Evolutionary conservation across 805 yeast genomes (phyloP), one percentile per base, ranked within the genome.

Genomic region (Saccharomyces kudriavzevii): DNA sequence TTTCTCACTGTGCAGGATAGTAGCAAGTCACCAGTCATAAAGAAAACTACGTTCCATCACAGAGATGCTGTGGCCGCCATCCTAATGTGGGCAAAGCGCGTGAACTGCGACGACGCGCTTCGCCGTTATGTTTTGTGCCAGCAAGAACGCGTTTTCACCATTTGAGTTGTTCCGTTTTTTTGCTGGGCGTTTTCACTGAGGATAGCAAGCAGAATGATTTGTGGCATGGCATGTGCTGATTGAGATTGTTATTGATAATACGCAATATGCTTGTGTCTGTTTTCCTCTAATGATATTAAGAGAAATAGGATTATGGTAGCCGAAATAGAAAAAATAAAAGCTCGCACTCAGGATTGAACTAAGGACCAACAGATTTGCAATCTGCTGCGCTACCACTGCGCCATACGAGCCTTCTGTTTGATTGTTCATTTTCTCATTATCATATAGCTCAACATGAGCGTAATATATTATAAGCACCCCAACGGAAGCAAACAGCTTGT

Each of bases 361-460:
- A 82, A 85, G 90, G 94, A 88, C 96, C 95, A 86, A 84, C 87
- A 86, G 96, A 88, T 87, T 87, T 88, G 96, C 95, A 88, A 88
- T 88, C 96, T 85, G 89, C 90, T 86, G 94, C 95, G 91, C 92
- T 87, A 87, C 96, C 94, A 84, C 94, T 87, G 91, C 90, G 94
- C 95, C 90, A 87, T 78, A 79, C 84, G 77, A 79, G 83, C 85
- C 62, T 49, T 27, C 2, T 27, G 10, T n/a, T 35, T 13, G n/a
- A 27, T 27, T 27, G 28, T 5, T 27, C 28, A 27, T 27, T 4
- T 27, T 27, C 4, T 5, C 10, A 28, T n/a, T n/a, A n/a, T n/a
- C n/a, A n/a, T n/a, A n/a, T n/a, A n/a, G n/a, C n/a, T n/a, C n/a
- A n/a, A n/a, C n/a, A n/a, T n/a, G n/a, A n/a, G n/a, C n/a, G n/a